phyloP scores from a whole-genome alignment of 495 filamentous ascomycete genomes.

The Pyrenopolyporus hunteri region DNA sequence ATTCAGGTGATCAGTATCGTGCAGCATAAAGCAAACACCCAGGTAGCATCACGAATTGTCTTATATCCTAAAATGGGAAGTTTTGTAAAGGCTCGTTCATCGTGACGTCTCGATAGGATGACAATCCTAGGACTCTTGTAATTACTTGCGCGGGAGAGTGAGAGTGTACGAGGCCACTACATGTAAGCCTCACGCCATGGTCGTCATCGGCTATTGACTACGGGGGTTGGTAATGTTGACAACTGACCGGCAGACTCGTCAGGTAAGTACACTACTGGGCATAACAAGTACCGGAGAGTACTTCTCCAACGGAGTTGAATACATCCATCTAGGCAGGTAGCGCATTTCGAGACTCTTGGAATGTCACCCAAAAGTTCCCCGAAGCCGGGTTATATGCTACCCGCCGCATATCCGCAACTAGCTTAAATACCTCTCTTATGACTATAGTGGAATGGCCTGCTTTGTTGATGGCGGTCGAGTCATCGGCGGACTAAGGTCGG shows the following conservation, averaged over 20 bases:
- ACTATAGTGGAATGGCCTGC: background rate
- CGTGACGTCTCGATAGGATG: background rate
- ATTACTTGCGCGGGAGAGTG: conserved; percentile 4
- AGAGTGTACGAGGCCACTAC: background rate
- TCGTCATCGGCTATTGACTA: background rate
- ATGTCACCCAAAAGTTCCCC: conserved; percentile 7
- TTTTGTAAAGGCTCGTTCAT: background rate
- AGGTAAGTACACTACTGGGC: background rate
- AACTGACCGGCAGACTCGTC: background rate
- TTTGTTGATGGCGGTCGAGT: background rate
- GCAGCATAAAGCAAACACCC: background rate
- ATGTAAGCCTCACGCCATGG: background rate
- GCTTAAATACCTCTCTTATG: conserved; percentile 4
- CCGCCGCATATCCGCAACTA: background rate
- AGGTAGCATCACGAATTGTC: background rate
- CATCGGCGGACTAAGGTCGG: background rate
- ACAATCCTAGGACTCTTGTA: background rate
- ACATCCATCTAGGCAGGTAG: background rate
- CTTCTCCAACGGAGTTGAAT: background rate
- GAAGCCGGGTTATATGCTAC: background rate
- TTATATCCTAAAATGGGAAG: conserved; percentile 1
- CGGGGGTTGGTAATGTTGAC: conserved; percentile 3
- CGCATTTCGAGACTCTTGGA: background rate
- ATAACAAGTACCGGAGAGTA: background rate
- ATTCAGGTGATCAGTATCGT: background rate